Evolutionary conservation across 768 basidiomycete species (phyloP).

Genomic region (Mycena indigotica): DNA sequence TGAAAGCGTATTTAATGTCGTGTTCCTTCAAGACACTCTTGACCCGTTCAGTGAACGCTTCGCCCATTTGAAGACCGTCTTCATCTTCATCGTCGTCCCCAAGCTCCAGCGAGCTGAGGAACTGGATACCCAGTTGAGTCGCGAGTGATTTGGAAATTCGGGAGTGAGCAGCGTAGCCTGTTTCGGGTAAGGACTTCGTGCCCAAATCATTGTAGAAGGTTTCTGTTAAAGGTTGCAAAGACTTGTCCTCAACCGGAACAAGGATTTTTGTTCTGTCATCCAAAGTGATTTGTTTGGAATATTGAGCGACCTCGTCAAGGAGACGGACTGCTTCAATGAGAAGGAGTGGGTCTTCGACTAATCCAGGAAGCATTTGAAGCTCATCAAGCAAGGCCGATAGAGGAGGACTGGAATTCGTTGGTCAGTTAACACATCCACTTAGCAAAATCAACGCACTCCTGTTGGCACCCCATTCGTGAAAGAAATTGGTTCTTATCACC

Average conservation of each 20-base stretch:
- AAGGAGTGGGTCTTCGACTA: not conserved
- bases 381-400: constrained; percentile 13
- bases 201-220: constrained; percentile 9
- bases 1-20: constrained; percentile 24
- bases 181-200: constrained; percentile 12
- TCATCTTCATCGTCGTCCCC: constrained; percentile 20
- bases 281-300: not conserved
- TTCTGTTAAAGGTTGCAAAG: constrained; percentile 4
- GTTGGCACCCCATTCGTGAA: constrained; percentile 13
- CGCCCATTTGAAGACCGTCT: constrained; percentile 27
- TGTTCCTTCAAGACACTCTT: constrained; percentile 28
- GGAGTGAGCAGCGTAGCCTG: constrained; percentile 2
- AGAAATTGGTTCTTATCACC: constrained; percentile 6
- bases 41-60: constrained; percentile 30
- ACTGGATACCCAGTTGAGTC: constrained; percentile 10
- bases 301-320: constrained; percentile 2
- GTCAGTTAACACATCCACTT: too few species aligned
- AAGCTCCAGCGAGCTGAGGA: constrained; percentile 21
- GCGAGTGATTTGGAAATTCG: constrained; percentile 14
- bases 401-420: constrained; percentile 14
- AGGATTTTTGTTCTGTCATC: constrained; percentile 1
- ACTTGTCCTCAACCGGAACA: constrained; percentile 11
- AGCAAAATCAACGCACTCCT: not conserved
- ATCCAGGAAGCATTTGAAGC: not conserved
- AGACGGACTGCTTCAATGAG: not conserved